Evolutionary conservation across 129 eudicot genomes (phyloP).

Genomic region (Silybum marianum): DNA sequence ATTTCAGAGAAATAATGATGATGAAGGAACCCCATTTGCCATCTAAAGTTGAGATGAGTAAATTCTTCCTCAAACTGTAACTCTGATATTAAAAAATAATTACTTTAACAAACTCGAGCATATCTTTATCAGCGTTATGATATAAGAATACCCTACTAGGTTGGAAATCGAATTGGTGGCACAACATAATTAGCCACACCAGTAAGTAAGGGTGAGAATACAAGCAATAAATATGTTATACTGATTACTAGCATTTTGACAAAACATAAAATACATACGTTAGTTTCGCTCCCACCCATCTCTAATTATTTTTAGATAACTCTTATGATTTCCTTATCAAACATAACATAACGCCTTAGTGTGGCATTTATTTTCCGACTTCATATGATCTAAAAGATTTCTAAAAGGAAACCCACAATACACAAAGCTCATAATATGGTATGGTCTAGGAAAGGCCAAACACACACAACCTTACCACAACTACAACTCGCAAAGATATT

Average conservation of each 20-base stretch:
- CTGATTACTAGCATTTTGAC: neutral
- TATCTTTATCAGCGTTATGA: neutral
- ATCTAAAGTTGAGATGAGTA: neutral
- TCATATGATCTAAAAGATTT: neutral
- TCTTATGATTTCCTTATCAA: neutral
- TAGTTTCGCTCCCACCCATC: neutral
- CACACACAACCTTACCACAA: too few relatives aligned
- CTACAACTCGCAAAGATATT: too few relatives aligned
- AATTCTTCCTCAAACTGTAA: neutral
- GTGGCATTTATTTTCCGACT: neutral
- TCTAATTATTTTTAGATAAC: neutral
- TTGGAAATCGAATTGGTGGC: neutral
- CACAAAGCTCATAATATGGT: neutral
- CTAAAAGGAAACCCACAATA: neutral
- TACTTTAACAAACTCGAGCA: constrained; percentile 5
- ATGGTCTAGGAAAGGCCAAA: neutral
- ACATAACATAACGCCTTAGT: neutral
- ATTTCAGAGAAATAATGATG: neutral
- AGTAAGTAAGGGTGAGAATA: neutral
- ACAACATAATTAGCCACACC: neutral
- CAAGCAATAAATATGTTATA: neutral
- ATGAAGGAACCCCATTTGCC: neutral
- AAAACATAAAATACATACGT: neutral
- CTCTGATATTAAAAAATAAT: neutral
- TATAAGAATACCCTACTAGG: neutral